phyloP scores from a whole-genome alignment of 768 basidiomycete genomes.

The Boletus vinaceobasis region DNA sequence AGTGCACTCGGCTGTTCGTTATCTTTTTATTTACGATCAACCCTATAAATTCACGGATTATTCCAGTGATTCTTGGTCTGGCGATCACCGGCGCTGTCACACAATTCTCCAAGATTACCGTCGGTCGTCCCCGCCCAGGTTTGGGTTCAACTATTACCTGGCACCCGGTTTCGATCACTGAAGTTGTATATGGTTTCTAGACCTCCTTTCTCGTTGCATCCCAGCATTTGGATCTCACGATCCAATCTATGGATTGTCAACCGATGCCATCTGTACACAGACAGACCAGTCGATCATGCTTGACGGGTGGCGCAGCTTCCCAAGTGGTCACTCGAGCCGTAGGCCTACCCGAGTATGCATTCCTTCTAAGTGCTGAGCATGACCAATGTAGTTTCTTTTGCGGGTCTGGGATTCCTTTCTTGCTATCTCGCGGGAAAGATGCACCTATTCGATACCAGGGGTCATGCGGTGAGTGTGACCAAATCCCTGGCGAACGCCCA shows the following conservation, averaged over 20 bases:
- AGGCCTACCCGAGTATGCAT: slow-evolving; percentile 27
- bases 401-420: slow-evolving; percentile 84
- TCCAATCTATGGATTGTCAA: slow-evolving; percentile 68
- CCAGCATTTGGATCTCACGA: slow-evolving; percentile 64
- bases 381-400: slow-evolving; percentile 70
- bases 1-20: slow-evolving; percentile 45
- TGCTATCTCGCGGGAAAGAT: slow-evolving; percentile 91
- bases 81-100: slow-evolving; percentile 78
- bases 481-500: not conserved
- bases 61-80: slow-evolving; percentile 66
- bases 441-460: slow-evolving; percentile 81
- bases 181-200: slow-evolving; percentile 8
- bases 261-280: slow-evolving; percentile 78
- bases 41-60: not conserved
- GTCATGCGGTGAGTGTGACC: slow-evolving; percentile 53
- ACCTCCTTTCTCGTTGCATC: slow-evolving; percentile 49
- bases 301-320: slow-evolving; percentile 92
- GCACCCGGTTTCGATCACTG: not conserved
- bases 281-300: slow-evolving; percentile 51
- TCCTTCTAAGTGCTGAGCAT: not conserved
- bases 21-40: slow-evolving; percentile 27
- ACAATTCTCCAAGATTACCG: slow-evolving; percentile 80
- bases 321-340: slow-evolving; percentile 89
- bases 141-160: not conserved
- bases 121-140: slow-evolving; percentile 90